Conservation (phyloP, 1,284 basidiomycete species). For the Boletus sp. region DNA sequence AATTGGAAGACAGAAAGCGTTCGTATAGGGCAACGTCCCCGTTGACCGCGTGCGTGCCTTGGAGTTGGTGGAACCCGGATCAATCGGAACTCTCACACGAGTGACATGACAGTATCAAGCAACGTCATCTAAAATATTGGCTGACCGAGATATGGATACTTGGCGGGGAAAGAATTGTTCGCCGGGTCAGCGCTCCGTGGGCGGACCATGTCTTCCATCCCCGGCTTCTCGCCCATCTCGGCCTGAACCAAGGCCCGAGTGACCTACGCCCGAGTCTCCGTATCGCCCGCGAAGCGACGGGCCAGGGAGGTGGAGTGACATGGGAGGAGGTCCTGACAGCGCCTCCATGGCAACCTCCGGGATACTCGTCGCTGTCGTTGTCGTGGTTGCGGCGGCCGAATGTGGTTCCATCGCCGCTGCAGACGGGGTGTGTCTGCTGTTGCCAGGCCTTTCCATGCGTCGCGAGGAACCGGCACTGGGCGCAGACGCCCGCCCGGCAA, state of each 20-base stretch:
- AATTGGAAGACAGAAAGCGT: conserved; percentile 12
- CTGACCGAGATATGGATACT: not conserved
- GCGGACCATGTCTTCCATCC: conserved; percentile 29
- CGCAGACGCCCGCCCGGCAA: conserved; percentile 52
- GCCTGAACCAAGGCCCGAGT: conserved; percentile 15
- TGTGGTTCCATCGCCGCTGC: conserved; percentile 24
- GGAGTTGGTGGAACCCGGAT: conserved; percentile 9
- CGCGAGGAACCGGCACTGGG: conserved; percentile 28
- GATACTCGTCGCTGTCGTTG: conserved; percentile 14
- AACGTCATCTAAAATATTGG: conserved; percentile 2
- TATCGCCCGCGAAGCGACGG: conserved; percentile 29
- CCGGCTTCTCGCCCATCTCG: conserved; percentile 29
- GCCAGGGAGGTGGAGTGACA: conserved; percentile 28
- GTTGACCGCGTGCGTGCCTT: too few relatives aligned
- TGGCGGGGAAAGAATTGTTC: not conserved
- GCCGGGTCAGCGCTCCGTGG: conserved; percentile 24
- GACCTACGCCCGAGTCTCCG: conserved; percentile 22
- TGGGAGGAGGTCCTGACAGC: conserved; percentile 20
- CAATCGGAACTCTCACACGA: conserved; percentile 12
- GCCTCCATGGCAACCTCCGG: conserved; percentile 33
- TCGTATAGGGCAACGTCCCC: not conserved
- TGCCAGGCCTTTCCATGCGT: conserved; percentile 34
- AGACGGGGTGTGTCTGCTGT: conserved; percentile 18
- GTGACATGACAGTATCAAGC: conserved; percentile 7
- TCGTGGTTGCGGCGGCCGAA: not conserved